Evolutionary conservation across 2,329 filamentous ascomycete genomes (phyloP), one percentile per base, ranked within the genome.

Genomic region (Diaporthe citrichinensis): DNA sequence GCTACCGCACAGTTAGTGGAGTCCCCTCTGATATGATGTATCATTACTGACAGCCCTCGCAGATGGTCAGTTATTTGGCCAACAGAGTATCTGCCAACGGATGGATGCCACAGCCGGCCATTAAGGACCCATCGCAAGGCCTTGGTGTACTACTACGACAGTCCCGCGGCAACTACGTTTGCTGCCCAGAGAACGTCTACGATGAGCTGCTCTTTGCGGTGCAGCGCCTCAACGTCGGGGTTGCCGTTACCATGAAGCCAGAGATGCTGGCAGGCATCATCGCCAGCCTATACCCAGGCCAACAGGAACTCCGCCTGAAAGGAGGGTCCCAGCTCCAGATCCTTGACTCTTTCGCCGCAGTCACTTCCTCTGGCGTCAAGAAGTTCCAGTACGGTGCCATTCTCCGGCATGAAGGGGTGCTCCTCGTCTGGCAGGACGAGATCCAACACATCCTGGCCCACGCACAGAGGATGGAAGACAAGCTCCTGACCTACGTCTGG

Each of bases 211-310:
- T 87, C 15, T 83, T 80, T 5, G 86, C 87, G 10, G 84, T 87
- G 9, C 83, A 84, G 71, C 84, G 83, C 71, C 83, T 89, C 73
- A 87, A 88, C 77, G 82, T 86, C 28, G 81, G 83, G 23, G 86
- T 88, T 46, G 87, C 86, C 20, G 83, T 88, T 75, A 89, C 88
- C 14, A 87, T 89, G 85, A 85, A 84, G 14, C 86, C 86, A 2
- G 84, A 87, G 61, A 86, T 87, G 73, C 86, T 86, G 39, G 83
- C 85, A 28, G 85, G 85, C 23, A 85, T 89, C 49, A 83, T 88
- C 76, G 80, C 82, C n/a, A 82, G 82, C 0, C 76, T 89, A 34
- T 76, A 83, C 10, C 81, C 83, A 9, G 81, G 81, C 46, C 86
- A 88, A 73, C 84, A 81, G 0, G 86, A 88, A 76, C 80, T 89